Evolutionary conservation across 1,284 basidiomycete species (phyloP).

Genomic region (Phylloboletellus chloephorus): DNA sequence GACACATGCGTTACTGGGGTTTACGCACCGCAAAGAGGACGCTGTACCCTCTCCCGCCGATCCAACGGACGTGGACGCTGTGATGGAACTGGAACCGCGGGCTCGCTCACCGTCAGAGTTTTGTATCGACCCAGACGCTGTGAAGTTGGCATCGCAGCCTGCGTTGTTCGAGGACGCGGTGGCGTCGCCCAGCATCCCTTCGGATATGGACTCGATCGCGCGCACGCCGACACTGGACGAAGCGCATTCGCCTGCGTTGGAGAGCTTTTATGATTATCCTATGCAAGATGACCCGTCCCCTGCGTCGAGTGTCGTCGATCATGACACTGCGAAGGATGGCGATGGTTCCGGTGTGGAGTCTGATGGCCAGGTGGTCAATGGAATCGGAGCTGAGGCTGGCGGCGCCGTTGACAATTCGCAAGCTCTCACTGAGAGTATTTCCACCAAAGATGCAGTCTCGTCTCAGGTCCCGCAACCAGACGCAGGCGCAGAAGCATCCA

Average conservation of each 20-base stretch:
- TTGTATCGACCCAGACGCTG: constrained; percentile 2
- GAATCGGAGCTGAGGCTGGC: not conserved
- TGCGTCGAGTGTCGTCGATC: constrained; percentile 29
- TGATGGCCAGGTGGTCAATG: not conserved
- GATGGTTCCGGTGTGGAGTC: constrained; percentile 1
- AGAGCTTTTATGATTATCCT: constrained; percentile 27
- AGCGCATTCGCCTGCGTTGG: constrained; percentile 24
- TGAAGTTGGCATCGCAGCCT: not conserved
- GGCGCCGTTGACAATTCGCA: constrained; percentile 5
- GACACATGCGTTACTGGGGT: constrained; percentile 30
- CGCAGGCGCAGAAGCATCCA: constrained; percentile 6
- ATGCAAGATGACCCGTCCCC: constrained; percentile 26
- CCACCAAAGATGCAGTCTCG: not conserved
- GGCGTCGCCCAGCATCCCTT: constrained; percentile 23
- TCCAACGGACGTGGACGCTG: constrained; percentile 5
- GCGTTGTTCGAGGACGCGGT: constrained; percentile 15
- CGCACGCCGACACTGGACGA: constrained; percentile 26
- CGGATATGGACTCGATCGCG: constrained; percentile 26
- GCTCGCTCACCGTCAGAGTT: constrained; percentile 10
- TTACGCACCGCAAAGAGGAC: constrained; percentile 7
- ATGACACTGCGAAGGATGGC: constrained; percentile 20
- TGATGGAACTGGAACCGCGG: constrained; percentile 3
- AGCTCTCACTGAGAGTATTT: not conserved
- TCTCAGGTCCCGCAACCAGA: constrained; percentile 6
- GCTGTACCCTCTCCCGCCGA: not conserved